Evolutionary conservation across 2,329 filamentous ascomycete species (phyloP).

Genomic region (Madurella fahalii): DNA sequence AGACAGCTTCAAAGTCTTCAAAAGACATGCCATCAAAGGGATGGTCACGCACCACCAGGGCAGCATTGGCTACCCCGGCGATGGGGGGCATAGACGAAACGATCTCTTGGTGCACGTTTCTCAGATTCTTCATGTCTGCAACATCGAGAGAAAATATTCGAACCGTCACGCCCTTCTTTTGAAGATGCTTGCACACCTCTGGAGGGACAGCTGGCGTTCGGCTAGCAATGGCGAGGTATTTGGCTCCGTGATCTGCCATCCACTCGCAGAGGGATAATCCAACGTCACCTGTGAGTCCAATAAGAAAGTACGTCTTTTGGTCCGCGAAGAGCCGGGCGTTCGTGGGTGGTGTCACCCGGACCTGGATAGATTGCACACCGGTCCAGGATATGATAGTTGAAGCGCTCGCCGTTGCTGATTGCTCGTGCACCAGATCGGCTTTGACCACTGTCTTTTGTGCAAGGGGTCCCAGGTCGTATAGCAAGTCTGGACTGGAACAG

Average conservation of each 20-base stretch:
- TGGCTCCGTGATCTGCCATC: slow-evolving; percentile 32
- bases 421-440: no score
- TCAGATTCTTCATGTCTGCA: slow-evolving; percentile 11
- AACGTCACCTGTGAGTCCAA: slow-evolving; percentile 28
- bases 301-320: slow-evolving; percentile 32
- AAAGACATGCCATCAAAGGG: slow-evolving; percentile 24
- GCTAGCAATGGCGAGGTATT: slow-evolving; percentile 30
- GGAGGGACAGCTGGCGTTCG: slow-evolving; percentile 30
- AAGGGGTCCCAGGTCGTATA: no score
- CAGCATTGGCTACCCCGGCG: slow-evolving; percentile 35
- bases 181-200: slow-evolving; percentile 21
- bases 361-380: no score
- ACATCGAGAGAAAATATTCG: no score
- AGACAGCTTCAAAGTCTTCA: slow-evolving; percentile 21
- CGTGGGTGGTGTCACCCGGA: no score
- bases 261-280: slow-evolving; percentile 30
- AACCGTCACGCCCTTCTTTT: slow-evolving; percentile 12
- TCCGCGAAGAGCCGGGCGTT: no score
- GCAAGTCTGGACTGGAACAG: no score
- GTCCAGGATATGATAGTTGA: no score
- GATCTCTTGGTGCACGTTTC: not conserved
- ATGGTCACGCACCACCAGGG: slow-evolving; percentile 35
- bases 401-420: no score
- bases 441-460: no score
- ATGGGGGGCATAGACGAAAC: slow-evolving; percentile 27